These are phyloP conservation scores for Pueraria montana DNA, from an alignment of 306 rosid species.

Conservation along the genomic window DNA sequence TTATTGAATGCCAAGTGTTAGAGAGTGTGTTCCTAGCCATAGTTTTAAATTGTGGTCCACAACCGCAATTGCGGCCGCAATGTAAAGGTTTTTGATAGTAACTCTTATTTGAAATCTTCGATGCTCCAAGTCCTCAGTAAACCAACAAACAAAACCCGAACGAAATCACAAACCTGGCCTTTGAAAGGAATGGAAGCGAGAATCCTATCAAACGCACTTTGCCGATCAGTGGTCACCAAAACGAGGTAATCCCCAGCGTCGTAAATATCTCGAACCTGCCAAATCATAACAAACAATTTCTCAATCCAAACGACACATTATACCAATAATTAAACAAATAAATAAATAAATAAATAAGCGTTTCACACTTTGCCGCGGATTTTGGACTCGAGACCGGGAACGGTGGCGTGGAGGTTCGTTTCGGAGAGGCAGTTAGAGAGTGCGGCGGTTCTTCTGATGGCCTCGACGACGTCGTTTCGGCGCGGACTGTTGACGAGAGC, in stretches of 20 bases:
- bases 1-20: background rate
- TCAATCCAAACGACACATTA: background rate
- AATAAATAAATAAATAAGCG: background rate
- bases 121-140: no score
- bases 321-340: background rate
- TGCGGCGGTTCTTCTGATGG: slow-evolving; percentile 56
- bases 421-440: slow-evolving; percentile 76
- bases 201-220: slow-evolving; percentile 96
- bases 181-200: slow-evolving; percentile 98
- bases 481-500: slow-evolving; percentile 61
- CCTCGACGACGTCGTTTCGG: slow-evolving; percentile 55
- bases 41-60: no score
- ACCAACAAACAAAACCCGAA: no score
- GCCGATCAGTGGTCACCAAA: slow-evolving; percentile 91
- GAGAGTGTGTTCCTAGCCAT: no score
- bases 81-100: no score
- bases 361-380: slow-evolving; percentile 83
- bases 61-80: no score
- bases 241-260: slow-evolving; percentile 86
- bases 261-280: slow-evolving; percentile 92
- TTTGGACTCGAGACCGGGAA: slow-evolving; percentile 87
- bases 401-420: slow-evolving; percentile 78
- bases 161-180: slow-evolving; percentile 68
- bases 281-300: slow-evolving; percentile 5
- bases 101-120: no score